Base-by-base conservation (phyloP, 495 filamentous ascomycete genomes). In the Penicillium fimorum region DNA sequence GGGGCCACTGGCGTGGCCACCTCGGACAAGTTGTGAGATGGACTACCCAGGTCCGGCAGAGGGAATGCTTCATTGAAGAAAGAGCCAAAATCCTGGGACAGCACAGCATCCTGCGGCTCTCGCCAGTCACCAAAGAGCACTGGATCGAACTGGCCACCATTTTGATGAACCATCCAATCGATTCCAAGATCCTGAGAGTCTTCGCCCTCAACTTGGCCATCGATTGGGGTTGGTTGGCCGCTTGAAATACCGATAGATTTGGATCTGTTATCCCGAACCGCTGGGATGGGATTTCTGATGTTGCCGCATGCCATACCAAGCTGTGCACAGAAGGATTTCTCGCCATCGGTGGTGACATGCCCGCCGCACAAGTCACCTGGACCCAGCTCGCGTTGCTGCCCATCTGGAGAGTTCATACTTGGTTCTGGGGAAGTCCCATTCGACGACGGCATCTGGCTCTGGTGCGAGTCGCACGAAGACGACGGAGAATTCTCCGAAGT, bases 41-140 rank as follows among this genome's bases (percentile, higher is more conserved):
- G 87, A 42, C 84, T 89, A 22, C 81, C 79, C 60, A 94, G 85
- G 56, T 95, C 91, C 25, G 84, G 79, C 13, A 86, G 69, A 18
- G 90, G 84, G 70, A 95, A 91, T 2, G 91, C 91, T 47, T 96
- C 93, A 64, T 92, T 88, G 72, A 95, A 94, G 76, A 94, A 95
- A 53, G 83, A 86, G 22, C 80, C 81, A 57, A 84, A 82, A 65
- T 91, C 89, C 57, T 84, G 86, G 35, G 82, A 83, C 6, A 81
- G 66, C 9, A 87, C 76, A 51, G 85, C 88, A 55, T 90, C 89
- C 61, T 96, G 90, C 6, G 89, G 87, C 63, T 99, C 95, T 38
- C 94, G 86, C 73, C 96, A 97, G 60, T 93, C 91, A 49, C 88
- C 88, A 70, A 97, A 99, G 2, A 97, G 80, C 32, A 91, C 82